Evolutionary conservation across 176 grass and related monocot genomes (phyloP).

Genomic region (Pharus latifolius): DNA sequence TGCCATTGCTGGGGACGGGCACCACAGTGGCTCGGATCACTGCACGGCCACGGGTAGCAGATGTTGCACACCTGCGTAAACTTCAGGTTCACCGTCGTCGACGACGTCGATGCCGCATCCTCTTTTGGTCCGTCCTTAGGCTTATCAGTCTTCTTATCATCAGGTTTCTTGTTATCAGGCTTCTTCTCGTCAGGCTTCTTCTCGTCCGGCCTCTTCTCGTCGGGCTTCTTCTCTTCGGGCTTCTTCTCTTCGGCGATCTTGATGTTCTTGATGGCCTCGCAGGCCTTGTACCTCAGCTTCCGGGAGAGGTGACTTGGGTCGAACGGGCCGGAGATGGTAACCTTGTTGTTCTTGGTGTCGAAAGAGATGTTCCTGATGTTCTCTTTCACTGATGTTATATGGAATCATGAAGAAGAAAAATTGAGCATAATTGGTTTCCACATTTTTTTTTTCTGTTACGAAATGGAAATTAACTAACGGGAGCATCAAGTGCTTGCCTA

Average conservation of each 20-base stretch:
- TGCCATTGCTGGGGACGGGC: background rate
- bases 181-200: conserved; percentile 10
- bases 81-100: conserved; percentile 32
- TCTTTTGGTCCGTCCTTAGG: background rate
- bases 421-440: too few relatives aligned
- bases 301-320: conserved; percentile 4
- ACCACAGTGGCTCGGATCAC: conserved; percentile 17
- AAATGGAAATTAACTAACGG: too few relatives aligned
- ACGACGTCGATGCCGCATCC: background rate
- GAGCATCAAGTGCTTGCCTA: background rate
- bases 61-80: conserved; percentile 14
- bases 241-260: background rate
- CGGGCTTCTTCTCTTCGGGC: background rate
- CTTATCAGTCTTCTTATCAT: background rate
- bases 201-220: background rate
- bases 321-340: conserved; percentile 23
- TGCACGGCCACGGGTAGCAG: conserved; percentile 51
- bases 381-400: conserved; percentile 19
- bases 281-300: conserved; percentile 41
- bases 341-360: conserved; percentile 13
- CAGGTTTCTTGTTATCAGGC: background rate
- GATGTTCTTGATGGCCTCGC: conserved; percentile 32
- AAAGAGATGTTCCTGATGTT: conserved; percentile 13
- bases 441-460: too few relatives aligned
- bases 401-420: background rate